Evolutionary conservation across 306 rosid species (phyloP).

Genomic region (Quercus suber): DNA sequence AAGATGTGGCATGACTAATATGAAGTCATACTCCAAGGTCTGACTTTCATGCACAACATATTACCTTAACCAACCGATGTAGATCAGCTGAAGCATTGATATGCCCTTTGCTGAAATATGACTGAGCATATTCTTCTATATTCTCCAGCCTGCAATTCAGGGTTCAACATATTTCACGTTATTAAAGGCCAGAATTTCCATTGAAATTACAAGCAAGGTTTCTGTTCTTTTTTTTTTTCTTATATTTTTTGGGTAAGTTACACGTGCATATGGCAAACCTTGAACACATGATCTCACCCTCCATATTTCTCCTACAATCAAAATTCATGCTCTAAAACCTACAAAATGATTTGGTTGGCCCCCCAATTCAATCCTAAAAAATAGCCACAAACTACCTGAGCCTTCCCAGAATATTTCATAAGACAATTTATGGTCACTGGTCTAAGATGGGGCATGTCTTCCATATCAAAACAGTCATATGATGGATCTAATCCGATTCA

Average conservation of each 20-base stretch:
- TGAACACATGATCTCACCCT: too few relatives aligned
- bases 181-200: background rate
- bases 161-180: background rate
- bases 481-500: too few relatives aligned
- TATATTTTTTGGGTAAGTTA: too few relatives aligned
- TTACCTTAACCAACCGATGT: slow-evolving; percentile 45
- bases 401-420: background rate
- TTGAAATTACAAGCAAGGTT: background rate
- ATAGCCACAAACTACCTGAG: background rate
- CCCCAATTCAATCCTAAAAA: background rate
- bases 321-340: background rate
- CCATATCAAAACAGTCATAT: background rate
- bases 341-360: background rate
- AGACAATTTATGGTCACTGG: background rate
- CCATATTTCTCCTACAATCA: too few relatives aligned
- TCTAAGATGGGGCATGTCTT: background rate
- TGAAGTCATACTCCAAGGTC: slow-evolving; percentile 1
- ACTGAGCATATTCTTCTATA: slow-evolving; percentile 78
- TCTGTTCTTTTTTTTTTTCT: too few relatives aligned
- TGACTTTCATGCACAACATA: slow-evolving; percentile 13
- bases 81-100: slow-evolving; percentile 66
- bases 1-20: slow-evolving; percentile 6
- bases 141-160: slow-evolving; percentile 62
- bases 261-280: too few relatives aligned
- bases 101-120: slow-evolving; percentile 70